Evolutionary conservation across 1,284 basidiomycete genomes (phyloP).

Genomic region (Vanrija sp.): DNA sequence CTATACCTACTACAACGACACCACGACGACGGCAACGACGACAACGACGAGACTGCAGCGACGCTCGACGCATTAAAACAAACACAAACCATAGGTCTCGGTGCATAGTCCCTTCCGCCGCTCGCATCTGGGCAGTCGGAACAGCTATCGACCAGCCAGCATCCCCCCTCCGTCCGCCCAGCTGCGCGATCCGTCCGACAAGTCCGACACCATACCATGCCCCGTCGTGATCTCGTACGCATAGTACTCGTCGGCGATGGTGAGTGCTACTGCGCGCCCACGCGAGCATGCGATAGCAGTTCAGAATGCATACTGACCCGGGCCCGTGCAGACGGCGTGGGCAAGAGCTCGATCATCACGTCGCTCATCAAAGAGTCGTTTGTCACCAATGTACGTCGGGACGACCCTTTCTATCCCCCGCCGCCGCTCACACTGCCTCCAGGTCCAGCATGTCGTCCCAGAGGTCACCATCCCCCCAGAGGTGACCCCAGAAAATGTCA

Average conservation of each 20-base stretch:
- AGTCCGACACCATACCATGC: slow-evolving; percentile 23
- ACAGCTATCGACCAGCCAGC: too few species aligned
- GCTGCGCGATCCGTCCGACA: neutral
- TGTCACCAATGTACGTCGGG: slow-evolving; percentile 68
- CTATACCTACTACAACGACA: too few species aligned
- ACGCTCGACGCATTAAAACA: too few species aligned
- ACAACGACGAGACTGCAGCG: too few species aligned
- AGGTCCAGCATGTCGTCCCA: slow-evolving; percentile 88
- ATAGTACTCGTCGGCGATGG: slow-evolving; percentile 93
- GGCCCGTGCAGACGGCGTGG: slow-evolving; percentile 72
- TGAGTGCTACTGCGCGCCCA: slow-evolving; percentile 44
- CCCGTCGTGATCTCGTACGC: slow-evolving; percentile 53
- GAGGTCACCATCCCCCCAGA: slow-evolving; percentile 95
- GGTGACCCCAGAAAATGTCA: slow-evolving; percentile 91
- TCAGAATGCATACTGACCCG: neutral
- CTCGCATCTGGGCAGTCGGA: neutral
- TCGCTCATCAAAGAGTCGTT: slow-evolving; percentile 93
- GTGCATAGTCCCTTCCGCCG: neutral
- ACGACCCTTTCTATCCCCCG: neutral
- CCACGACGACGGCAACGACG: too few species aligned
- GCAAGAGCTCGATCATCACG: slow-evolving; percentile 91
- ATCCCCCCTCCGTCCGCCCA: too few species aligned
- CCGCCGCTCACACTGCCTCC: slow-evolving; percentile 2
- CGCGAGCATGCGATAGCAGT: neutral
- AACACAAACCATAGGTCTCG: too few species aligned